A percentile compares a stretch with the other conserved stretches of the same genome.
Evolutionary conservation across 148 eudicot species (phyloP).

Genomic region (Vaccinium darrowii): DNA sequence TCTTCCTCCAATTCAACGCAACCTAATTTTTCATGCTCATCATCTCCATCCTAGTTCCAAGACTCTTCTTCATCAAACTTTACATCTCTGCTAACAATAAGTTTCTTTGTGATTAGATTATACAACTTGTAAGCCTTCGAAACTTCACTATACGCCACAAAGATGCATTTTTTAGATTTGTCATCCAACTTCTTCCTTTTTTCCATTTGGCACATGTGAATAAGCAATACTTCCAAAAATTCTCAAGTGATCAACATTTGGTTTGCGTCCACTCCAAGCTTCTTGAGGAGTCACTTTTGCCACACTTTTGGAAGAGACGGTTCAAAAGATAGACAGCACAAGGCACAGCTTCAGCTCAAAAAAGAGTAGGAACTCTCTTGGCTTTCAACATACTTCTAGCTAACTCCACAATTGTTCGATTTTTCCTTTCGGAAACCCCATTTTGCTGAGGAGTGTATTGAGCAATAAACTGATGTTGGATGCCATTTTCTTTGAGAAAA

Average conservation of each 20-base stretch:
- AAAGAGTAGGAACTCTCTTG: no score
- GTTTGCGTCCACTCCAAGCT: neutral
- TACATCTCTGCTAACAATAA: no score
- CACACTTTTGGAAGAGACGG: no score
- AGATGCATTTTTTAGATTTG: neutral
- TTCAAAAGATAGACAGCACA: no score
- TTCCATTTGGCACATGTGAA: neutral
- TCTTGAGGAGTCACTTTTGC: no score
- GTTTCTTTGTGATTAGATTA: no score
- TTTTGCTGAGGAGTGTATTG: neutral
- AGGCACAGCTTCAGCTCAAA: no score
- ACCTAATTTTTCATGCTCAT: no score
- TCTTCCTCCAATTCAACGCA: no score
- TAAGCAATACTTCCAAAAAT: neutral
- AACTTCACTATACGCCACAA: neutral
- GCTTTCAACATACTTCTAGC: no score
- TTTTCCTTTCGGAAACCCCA: neutral
- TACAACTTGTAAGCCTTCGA: neutral
- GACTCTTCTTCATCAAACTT: no score
- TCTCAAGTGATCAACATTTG: neutral
- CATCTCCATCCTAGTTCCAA: no score
- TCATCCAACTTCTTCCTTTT: neutral
- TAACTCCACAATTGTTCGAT: neutral
- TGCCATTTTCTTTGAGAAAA: neutral
- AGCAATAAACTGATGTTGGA: neutral